These are phyloP conservation scores for Lasiosphaeria miniovina DNA, from an alignment of 495 filamentous ascomycete species.

Conservation along the genomic window DNA sequence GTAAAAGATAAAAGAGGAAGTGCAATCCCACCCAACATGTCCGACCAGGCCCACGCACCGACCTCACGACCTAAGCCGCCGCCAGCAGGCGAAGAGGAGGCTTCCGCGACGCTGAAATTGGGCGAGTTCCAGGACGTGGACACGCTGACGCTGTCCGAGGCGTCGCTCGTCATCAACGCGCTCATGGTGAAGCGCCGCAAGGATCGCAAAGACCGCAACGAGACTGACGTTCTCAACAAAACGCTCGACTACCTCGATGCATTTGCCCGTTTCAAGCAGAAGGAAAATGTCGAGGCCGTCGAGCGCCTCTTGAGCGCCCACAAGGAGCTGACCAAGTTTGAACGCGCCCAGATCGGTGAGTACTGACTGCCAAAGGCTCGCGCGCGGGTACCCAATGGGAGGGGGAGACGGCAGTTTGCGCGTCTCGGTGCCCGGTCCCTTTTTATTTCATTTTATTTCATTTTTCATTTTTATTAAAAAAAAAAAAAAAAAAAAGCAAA, in stretches of 20 bases:
- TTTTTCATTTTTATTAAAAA: too few species aligned
- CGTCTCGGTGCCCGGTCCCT: too few species aligned
- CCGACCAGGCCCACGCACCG: constrained; percentile 36
- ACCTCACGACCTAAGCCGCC: constrained; percentile 71
- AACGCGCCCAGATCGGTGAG: constrained; percentile 87
- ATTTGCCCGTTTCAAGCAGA: constrained; percentile 91
- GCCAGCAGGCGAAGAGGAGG: constrained; percentile 83
- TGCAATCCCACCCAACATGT: constrained; percentile 19
- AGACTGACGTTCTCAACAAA: constrained; percentile 74
- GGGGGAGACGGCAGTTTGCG: too few species aligned
- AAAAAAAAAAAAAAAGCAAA: too few species aligned
- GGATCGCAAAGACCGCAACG: constrained; percentile 60
- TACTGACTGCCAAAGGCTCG: constrained; percentile 13
- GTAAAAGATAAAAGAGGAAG: background rate
- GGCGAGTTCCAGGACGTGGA: constrained; percentile 90
- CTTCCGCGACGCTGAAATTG: constrained; percentile 72
- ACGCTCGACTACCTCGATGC: constrained; percentile 88
- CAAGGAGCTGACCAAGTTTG: constrained; percentile 81
- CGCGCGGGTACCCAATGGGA: too few species aligned
- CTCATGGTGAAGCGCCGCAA: constrained; percentile 71
- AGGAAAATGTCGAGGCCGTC: constrained; percentile 89
- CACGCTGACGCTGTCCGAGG: constrained; percentile 83
- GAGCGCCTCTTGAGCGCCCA: constrained; percentile 75
- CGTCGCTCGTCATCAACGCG: constrained; percentile 85
- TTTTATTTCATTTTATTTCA: too few species aligned